Conservation (phyloP, 495 filamentous ascomycete species). For the Xylaria scruposa region DNA sequence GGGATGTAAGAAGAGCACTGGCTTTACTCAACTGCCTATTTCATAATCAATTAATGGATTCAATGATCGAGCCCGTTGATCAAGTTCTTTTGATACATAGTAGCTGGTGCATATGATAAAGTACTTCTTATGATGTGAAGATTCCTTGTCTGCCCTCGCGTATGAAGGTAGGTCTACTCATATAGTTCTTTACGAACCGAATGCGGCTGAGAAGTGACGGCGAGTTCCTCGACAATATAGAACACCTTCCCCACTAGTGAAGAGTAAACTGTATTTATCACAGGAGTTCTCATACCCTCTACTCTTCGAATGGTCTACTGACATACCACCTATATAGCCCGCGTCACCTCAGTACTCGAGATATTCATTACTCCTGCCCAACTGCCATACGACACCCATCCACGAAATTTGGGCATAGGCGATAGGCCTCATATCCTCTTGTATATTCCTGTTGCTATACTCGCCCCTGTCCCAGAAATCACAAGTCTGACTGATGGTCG, state of each 20-base stretch:
- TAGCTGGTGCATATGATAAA: not conserved
- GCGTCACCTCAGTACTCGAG: not conserved
- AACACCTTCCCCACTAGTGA: not conserved
- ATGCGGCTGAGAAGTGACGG: not conserved
- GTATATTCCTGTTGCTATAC: not conserved
- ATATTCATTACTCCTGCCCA: not conserved
- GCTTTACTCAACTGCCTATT: not conserved
- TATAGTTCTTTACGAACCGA: not conserved
- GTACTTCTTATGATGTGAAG: not conserved
- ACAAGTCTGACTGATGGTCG: not conserved
- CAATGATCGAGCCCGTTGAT: not conserved
- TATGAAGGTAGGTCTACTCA: not conserved
- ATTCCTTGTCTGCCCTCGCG: not conserved
- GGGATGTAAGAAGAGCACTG: not conserved
- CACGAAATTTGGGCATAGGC: slow-evolving; percentile 2
- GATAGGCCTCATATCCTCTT: not conserved
- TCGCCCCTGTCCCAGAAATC: not conserved
- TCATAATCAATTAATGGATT: not conserved
- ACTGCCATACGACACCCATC: slow-evolving; percentile 8
- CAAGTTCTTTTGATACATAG: not conserved
- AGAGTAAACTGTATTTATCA: not conserved
- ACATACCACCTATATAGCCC: not conserved
- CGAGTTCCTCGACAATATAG: not conserved
- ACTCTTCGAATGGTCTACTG: not conserved
- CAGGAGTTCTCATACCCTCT: not conserved